These are phyloP conservation scores for Raffaelea arxii DNA, from an alignment of 2,329 filamentous ascomycete genomes.

Conservation along the genomic window DNA sequence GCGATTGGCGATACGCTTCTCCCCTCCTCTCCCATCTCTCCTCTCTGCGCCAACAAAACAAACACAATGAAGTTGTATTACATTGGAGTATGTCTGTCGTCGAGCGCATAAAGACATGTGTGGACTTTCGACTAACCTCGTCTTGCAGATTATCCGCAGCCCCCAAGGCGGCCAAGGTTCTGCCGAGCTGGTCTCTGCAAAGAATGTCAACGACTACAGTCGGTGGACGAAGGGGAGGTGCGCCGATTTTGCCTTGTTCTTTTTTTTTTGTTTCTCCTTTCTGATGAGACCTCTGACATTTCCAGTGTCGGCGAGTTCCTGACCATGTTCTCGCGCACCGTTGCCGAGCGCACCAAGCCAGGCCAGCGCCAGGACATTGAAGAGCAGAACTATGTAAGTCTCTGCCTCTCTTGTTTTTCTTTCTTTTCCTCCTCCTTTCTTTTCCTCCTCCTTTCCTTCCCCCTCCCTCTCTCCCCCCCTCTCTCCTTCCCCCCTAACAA, in stretches of 20 bases:
- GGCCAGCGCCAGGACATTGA: constrained; percentile 83
- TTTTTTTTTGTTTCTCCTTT: too few species aligned
- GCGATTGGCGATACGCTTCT: too few species aligned
- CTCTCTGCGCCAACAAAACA: constrained; percentile 2
- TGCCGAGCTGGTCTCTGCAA: constrained; percentile 41
- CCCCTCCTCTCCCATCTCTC: too few species aligned
- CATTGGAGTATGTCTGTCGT: constrained; percentile 58
- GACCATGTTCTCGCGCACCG: constrained; percentile 75
- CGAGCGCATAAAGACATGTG: background rate
- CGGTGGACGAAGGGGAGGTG: constrained; percentile 69
- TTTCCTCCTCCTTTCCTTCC: too few species aligned
- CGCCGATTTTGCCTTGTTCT: constrained; percentile 15
- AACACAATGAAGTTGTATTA: constrained; percentile 75
- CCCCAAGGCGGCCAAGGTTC: constrained; percentile 35
- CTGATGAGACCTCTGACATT: too few species aligned
- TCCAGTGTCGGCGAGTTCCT: constrained; percentile 36
- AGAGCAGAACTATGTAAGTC: constrained; percentile 46
- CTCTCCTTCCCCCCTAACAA: too few species aligned
- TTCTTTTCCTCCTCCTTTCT: too few species aligned
- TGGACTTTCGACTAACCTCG: constrained; percentile 10
- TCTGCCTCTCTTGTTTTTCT: too few species aligned
- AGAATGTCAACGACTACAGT: constrained; percentile 68
- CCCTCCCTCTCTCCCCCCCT: too few species aligned
- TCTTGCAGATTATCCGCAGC: constrained; percentile 65
- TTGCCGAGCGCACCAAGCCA: constrained; percentile 69